A percentile compares a stretch with the other conserved stretches of the same genome.
phyloP scores from a whole-genome alignment of 495 filamentous ascomycete species.

The Staphylotrichum tortipilum region DNA sequence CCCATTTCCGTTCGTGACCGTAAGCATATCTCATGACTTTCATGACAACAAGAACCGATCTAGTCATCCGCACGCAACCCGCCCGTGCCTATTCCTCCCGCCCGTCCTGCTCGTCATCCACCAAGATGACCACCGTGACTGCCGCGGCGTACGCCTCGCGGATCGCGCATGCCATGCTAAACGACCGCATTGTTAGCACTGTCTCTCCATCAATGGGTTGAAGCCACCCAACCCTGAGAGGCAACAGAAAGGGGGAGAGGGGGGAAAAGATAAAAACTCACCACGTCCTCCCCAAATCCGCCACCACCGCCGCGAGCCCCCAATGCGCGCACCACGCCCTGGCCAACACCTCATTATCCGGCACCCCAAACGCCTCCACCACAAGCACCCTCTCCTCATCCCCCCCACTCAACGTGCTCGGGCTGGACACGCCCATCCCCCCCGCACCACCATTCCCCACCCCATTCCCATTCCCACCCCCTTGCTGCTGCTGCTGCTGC shows the following conservation, averaged over 20 bases:
- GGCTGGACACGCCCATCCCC: conserved; percentile 9
- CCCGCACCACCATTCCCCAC: neutral
- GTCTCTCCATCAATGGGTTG: neutral
- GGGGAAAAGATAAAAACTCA: conserved; percentile 22
- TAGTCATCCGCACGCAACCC: no score
- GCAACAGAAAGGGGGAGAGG: neutral
- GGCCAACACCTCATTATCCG: conserved; percentile 65
- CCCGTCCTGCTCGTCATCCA: conserved; percentile 27
- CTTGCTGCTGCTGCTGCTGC: neutral
- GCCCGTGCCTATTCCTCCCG: conserved; percentile 12
- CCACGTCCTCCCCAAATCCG: conserved; percentile 59
- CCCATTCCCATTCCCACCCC: neutral
- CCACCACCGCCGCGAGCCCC: conserved; percentile 58
- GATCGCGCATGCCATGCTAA: conserved; percentile 58
- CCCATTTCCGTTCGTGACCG: no score
- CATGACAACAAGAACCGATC: no score
- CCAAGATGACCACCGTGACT: conserved; percentile 59
- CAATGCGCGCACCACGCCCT: conserved; percentile 65
- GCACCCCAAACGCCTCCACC: conserved; percentile 59
- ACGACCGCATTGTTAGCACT: conserved; percentile 6
- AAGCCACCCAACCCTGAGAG: neutral
- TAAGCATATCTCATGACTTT: neutral
- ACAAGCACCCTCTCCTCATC: conserved; percentile 55
- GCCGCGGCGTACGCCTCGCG: conserved; percentile 63
- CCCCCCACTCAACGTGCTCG: conserved; percentile 13